Percentiles rank a stretch among this genome's conserved stretches.
These are phyloP conservation scores for Hypoxylon sp. DNA, from an alignment of 2,329 filamentous ascomycete species.

Conservation along the genomic window DNA sequence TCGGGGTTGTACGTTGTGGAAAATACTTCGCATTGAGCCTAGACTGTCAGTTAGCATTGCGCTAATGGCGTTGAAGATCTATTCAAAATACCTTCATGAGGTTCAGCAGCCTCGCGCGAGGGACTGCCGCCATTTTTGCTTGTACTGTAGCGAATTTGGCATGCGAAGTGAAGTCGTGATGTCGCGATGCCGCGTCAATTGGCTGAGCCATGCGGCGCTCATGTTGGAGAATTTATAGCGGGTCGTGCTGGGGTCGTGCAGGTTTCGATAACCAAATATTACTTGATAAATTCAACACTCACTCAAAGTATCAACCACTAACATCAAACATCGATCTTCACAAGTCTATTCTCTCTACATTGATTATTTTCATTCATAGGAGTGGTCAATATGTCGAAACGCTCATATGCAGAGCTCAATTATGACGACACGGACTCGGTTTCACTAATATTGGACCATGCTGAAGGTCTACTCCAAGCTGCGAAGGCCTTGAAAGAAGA, in stretches of 20 bases:
- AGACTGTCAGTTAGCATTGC: constrained; percentile 34
- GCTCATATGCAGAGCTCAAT: constrained; percentile 47
- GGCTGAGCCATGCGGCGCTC: constrained; percentile 2
- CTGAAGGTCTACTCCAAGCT: constrained; percentile 55
- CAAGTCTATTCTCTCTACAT: neutral
- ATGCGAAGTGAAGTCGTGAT: constrained; percentile 15
- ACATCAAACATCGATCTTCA: neutral
- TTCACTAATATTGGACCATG: constrained; percentile 50
- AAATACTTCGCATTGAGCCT: constrained; percentile 95
- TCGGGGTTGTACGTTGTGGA: constrained; percentile 91
- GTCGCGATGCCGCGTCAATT: constrained; percentile 2
- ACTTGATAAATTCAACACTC: neutral
- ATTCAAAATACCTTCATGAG: constrained; percentile 76
- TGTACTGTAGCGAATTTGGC: constrained; percentile 25
- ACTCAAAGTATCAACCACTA: neutral
- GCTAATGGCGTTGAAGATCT: constrained; percentile 6
- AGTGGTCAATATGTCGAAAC: constrained; percentile 54
- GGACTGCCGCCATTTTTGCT: constrained; percentile 68
- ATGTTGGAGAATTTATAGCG: constrained; percentile 19
- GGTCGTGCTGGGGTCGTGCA: neutral
- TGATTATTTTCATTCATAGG: neutral
- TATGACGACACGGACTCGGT: constrained; percentile 47
- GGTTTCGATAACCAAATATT: neutral
- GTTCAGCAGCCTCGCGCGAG: constrained; percentile 72
- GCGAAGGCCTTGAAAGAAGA: constrained; percentile 53